Evolutionary conservation across 2,329 filamentous ascomycete species (phyloP).

Genomic region (Cercospora sp.): DNA sequence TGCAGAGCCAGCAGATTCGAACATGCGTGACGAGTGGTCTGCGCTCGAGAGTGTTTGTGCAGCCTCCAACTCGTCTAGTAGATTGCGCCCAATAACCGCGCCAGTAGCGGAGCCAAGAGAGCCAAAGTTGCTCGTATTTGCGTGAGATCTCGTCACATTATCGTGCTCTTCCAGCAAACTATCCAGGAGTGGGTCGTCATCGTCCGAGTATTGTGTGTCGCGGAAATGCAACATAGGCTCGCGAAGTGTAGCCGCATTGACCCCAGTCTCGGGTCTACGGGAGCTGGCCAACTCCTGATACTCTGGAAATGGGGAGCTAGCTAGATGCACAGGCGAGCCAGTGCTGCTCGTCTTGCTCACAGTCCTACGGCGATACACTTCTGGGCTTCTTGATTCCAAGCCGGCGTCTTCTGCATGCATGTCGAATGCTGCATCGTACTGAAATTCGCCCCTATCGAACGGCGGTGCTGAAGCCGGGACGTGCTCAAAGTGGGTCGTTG

Average conservation of each 20-base stretch:
- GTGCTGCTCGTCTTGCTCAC: conserved; percentile 2
- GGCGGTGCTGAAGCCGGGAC: conserved; percentile 33
- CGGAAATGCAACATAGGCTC: not conserved
- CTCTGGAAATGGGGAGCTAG: conserved; percentile 12
- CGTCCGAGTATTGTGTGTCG: not conserved
- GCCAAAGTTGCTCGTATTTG: conserved; percentile 27
- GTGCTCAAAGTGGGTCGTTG: conserved; percentile 33
- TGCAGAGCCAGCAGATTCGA: conserved; percentile 1
- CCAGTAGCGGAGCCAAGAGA: conserved; percentile 29
- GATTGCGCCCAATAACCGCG: conserved; percentile 32
- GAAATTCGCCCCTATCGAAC: conserved; percentile 25
- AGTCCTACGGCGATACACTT: not conserved
- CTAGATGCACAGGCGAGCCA: conserved; percentile 7
- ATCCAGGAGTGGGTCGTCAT: conserved; percentile 14
- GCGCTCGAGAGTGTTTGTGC: conserved; percentile 19
- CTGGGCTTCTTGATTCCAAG: not conserved
- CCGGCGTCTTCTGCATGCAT: not conserved
- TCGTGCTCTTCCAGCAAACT: conserved; percentile 4
- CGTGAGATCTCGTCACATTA: not conserved
- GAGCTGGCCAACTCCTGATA: conserved; percentile 3
- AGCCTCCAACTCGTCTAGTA: conserved; percentile 39
- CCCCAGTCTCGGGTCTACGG: not conserved
- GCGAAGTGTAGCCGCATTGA: not conserved
- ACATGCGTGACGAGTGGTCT: not conserved
- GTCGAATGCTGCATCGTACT: not conserved